These are phyloP conservation scores for Bolboschoenoplectus hybrid DNA, from an alignment of 202 grass and related monocot species.

Conservation along the genomic window DNA sequence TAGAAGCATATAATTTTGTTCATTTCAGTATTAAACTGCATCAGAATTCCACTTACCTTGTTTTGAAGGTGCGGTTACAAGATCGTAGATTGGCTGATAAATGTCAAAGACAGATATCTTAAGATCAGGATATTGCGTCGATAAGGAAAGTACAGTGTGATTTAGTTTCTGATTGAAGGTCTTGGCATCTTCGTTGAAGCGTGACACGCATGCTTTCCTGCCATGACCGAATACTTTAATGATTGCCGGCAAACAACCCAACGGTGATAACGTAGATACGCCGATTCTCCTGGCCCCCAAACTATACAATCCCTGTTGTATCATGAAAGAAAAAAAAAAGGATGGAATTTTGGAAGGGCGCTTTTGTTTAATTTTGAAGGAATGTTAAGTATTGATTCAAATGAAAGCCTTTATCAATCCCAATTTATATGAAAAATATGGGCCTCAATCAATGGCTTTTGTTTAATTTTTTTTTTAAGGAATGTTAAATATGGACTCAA, in stretches of 20 bases:
- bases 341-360: neutral
- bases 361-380: neutral
- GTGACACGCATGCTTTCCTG: constrained; percentile 41
- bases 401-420: neutral
- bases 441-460: neutral
- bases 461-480: neutral
- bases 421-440: neutral
- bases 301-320: constrained; percentile 48
- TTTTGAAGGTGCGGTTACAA: constrained; percentile 49
- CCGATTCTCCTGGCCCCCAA: constrained; percentile 77
- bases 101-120: constrained; percentile 71
- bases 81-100: constrained; percentile 57
- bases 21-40: neutral
- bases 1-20: neutral
- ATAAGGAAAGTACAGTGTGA: constrained; percentile 44
- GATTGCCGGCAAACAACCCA: constrained; percentile 71
- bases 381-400: neutral
- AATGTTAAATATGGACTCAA: neutral
- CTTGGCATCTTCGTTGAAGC: constrained; percentile 61
- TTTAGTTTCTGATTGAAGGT: constrained; percentile 78
- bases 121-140: constrained; percentile 42
- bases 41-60: constrained; percentile 39
- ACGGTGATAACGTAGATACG: constrained; percentile 62
- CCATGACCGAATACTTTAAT: constrained; percentile 63
- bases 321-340: neutral